phyloP scores from a whole-genome alignment of 306 rosid species.

The Casuarina glauca region DNA sequence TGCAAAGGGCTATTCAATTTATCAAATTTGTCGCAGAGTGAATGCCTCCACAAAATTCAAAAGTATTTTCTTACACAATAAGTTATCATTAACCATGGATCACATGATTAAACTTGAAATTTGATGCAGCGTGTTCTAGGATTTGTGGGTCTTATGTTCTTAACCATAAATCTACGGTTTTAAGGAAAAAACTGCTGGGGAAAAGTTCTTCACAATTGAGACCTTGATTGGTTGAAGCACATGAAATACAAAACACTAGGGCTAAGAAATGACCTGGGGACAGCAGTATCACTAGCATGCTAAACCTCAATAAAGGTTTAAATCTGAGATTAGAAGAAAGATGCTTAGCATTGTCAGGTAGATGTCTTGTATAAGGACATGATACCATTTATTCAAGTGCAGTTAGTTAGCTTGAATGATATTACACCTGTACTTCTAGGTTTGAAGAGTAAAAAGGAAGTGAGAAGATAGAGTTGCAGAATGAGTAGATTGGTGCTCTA shows the following conservation, averaged over 20 bases:
- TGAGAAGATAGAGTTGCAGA: background rate
- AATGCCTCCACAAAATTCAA: background rate
- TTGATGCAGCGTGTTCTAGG: background rate
- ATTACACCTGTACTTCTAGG: background rate
- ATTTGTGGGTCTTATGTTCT: background rate
- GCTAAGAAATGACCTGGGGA: background rate
- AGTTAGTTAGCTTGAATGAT: background rate
- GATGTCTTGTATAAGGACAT: background rate
- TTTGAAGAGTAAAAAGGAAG: too few relatives aligned
- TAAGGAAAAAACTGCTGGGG: background rate
- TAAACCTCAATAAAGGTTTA: background rate
- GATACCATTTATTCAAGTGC: background rate
- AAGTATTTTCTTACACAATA: background rate
- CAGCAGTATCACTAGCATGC: background rate
- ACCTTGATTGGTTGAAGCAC: background rate
- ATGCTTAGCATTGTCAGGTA: too few relatives aligned
- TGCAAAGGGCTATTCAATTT: background rate
- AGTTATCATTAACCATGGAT: background rate
- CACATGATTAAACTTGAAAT: background rate
- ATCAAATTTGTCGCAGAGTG: background rate
- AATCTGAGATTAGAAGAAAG: background rate
- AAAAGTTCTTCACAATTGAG: background rate
- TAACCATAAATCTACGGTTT: background rate
- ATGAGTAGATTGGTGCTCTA: background rate
- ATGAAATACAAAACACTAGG: background rate